These are phyloP conservation scores for Phytophthora pistaciae DNA, from an alignment of 352 stramenopile genomes.

Conservation along the genomic window DNA sequence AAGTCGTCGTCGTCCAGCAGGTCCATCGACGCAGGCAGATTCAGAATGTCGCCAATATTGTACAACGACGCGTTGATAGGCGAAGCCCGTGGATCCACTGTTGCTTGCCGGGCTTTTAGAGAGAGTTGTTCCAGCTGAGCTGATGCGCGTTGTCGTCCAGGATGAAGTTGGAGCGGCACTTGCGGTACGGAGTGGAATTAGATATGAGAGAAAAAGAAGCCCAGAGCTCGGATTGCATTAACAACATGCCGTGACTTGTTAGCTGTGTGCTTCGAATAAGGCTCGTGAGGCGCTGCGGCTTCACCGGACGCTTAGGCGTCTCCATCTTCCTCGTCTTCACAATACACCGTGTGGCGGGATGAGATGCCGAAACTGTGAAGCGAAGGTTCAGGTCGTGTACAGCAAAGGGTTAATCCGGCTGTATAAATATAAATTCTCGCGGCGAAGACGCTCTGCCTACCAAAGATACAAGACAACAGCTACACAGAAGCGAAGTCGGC, in stretches of 20 bases:
- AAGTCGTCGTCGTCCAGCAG: constrained; percentile 71
- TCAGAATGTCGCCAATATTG: constrained; percentile 59
- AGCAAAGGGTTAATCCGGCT: too few relatives aligned
- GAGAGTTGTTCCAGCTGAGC: too few relatives aligned
- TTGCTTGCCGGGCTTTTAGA: not conserved
- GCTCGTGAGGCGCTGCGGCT: not conserved
- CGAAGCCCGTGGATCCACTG: constrained; percentile 35
- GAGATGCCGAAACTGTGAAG: too few relatives aligned
- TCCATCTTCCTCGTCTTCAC: too few relatives aligned
- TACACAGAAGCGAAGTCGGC: too few relatives aligned
- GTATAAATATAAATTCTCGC: too few relatives aligned
- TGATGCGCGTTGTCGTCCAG: not conserved
- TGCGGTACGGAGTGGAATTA: constrained; percentile 40
- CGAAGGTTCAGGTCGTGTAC: too few relatives aligned
- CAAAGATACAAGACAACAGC: too few relatives aligned
- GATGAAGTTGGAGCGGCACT: constrained; percentile 7
- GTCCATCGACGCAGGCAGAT: constrained; percentile 52
- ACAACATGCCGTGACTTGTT: not conserved
- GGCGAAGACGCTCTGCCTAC: too few relatives aligned
- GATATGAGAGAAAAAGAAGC: constrained; percentile 28
- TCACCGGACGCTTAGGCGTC: too few relatives aligned
- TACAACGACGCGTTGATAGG: constrained; percentile 32
- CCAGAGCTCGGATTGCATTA: not conserved
- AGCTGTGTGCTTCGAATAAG: constrained; percentile 2
- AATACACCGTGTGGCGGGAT: too few relatives aligned